These are phyloP conservation scores for Sungouiella blattae DNA, from an alignment of 805 yeast species.

Conservation along the genomic window DNA sequence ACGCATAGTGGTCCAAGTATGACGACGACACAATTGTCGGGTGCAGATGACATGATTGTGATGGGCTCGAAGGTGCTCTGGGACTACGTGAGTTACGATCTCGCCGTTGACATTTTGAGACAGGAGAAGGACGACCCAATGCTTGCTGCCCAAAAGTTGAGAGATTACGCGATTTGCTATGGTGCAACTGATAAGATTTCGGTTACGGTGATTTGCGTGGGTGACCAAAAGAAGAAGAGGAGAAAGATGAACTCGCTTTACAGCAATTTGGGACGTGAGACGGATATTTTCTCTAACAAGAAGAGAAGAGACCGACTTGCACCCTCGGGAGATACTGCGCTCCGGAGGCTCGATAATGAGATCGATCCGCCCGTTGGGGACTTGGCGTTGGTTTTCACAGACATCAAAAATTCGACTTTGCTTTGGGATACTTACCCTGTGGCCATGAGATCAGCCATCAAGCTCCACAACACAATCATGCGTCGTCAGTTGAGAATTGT, in stretches of 20 bases:
- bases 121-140: constrained; percentile 80
- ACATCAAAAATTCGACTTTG: constrained; percentile 89
- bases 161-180: constrained; percentile 92
- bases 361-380: constrained; percentile 94
- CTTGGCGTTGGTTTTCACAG: constrained; percentile 94
- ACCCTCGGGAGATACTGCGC: constrained; percentile 63
- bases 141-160: constrained; percentile 85
- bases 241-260: constrained; percentile 29
- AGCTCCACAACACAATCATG: constrained; percentile 91
- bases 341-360: constrained; percentile 83
- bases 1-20: constrained; percentile 86
- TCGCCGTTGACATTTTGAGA: constrained; percentile 87
- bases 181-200: constrained; percentile 79
- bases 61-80: constrained; percentile 82
- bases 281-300: constrained; percentile 30
- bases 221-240: constrained; percentile 42
- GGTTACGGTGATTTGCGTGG: constrained; percentile 73
- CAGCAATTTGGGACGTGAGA: constrained; percentile 37
- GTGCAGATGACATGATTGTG: constrained; percentile 78
- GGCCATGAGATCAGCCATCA: constrained; percentile 96
- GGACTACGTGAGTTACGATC: constrained; percentile 77
- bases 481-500: constrained; percentile 85
- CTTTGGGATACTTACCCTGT: constrained; percentile 91
- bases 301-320: constrained; percentile 43
- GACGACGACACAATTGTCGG: constrained; percentile 53